Evolutionary conservation across 176 grass and related monocot genomes (phyloP), one percentile per base, ranked within the genome.

Genomic region (Typha latifolia): DNA sequence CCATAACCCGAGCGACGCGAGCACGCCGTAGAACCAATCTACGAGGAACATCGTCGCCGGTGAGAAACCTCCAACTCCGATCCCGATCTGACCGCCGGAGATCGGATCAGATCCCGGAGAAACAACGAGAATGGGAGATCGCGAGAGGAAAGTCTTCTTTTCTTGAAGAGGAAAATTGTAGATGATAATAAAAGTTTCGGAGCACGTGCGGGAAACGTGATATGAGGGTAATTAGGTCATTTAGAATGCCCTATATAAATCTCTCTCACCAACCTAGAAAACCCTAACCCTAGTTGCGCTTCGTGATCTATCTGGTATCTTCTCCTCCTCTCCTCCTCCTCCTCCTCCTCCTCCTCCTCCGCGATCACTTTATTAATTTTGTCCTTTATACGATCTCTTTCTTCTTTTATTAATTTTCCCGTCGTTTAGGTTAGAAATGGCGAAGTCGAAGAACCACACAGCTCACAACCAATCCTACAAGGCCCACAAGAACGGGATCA

Each of bases 401-500:
- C 13, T 18, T 70, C 3, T 53, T 48, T 2, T 12, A 31, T 24
- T 27, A 67, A 32, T 47, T 37, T 50, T 51, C 70, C 70, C 31
- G 24, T 48, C 12, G 14, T 49, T 37, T 63, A 21, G 24, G 22
- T 64, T 43, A 47, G 51, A 64, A 78, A 94, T 94, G 90, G 90
- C 90, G 71, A 94, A 94, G 85, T 94, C 90, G 59, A 94, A 92
- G 89, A 92, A 92, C 66, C 89, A 92, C 78, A 92, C 89, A 32
- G 89, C 89, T 49, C 89, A 92, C 84, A 92, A 92, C 81, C 89
- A 88, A 68, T 87, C 84, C 12, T 80, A 82, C 82, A 92, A 92
- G 79, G 89, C 89, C 59, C 89, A 92, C 69, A 92, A 51, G 81
- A 92, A 92, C 65, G 89, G 89, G 49, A 92, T 92, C 79, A 92